These are phyloP conservation scores for Geoglossum cookeanum DNA, from an alignment of 2,329 filamentous ascomycete species.

Conservation along the genomic window DNA sequence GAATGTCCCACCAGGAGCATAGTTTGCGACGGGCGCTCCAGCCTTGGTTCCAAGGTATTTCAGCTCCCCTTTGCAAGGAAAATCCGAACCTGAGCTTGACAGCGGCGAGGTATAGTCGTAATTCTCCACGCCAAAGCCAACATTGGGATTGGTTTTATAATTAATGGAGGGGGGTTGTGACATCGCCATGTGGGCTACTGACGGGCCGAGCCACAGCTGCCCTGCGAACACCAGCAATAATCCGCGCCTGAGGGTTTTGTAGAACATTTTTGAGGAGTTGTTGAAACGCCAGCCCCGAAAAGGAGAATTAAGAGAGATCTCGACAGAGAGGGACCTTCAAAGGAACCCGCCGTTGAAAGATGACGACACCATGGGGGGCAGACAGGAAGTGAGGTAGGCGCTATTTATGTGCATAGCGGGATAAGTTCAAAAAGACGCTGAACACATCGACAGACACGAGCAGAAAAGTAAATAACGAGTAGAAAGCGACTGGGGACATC, in stretches of 20 bases:
- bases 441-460: background rate
- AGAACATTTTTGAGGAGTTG: background rate
- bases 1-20: background rate
- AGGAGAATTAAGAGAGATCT: background rate
- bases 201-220: background rate
- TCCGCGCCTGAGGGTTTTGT: background rate
- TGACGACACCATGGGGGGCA: background rate
- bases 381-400: background rate
- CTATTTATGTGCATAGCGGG: background rate
- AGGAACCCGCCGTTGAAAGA: conserved; percentile 1
- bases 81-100: conserved; percentile 39
- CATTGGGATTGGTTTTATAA: conserved; percentile 29
- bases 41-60: background rate
- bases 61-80: conserved; percentile 57
- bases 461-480: background rate
- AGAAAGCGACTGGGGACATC: background rate
- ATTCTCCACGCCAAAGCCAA: conserved; percentile 32
- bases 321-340: conserved; percentile 2
- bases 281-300: background rate
- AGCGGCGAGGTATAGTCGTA: conserved; percentile 60
- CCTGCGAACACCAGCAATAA: background rate
- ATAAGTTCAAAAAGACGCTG: background rate
- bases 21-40: background rate
- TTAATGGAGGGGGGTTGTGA: conserved; percentile 32
- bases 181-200: conserved; percentile 33